These are phyloP conservation scores for Mycena rebaudengoi DNA, from an alignment of 768 basidiomycete genomes.

Conservation along the genomic window DNA sequence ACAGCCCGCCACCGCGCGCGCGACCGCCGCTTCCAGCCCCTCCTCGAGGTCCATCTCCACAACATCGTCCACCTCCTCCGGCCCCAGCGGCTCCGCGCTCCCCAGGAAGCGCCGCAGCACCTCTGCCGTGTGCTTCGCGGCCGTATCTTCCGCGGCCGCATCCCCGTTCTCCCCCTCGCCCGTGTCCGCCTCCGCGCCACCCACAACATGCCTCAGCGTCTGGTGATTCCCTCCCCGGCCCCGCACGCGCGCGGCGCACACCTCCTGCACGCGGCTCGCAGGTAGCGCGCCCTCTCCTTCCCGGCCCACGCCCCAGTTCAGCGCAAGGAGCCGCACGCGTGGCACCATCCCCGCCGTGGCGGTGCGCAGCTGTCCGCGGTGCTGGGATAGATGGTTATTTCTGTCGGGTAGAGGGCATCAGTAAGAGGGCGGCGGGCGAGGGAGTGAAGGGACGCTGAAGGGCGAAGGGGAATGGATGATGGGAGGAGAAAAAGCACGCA, in stretches of 20 bases:
- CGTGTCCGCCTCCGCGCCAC: conserved; percentile 67
- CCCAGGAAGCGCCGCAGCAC: conserved; percentile 83
- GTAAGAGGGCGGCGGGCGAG: background rate
- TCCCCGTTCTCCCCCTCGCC: background rate
- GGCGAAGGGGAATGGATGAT: conserved; percentile 6
- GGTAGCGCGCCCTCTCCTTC: conserved; percentile 64
- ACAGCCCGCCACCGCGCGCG: conserved; percentile 66
- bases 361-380: conserved; percentile 76
- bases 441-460: background rate
- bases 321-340: conserved; percentile 78
- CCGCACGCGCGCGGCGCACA: conserved; percentile 81
- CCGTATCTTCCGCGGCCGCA: conserved; percentile 38
- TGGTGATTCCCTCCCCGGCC: conserved; percentile 88
- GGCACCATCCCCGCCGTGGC: conserved; percentile 52
- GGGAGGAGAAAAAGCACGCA: conserved; percentile 40
- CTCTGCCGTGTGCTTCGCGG: no score
- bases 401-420: conserved; percentile 62
- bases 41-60: conserved; percentile 75
- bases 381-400: conserved; percentile 89
- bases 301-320: conserved; percentile 72
- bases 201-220: conserved; percentile 67
- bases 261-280: conserved; percentile 70
- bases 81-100: conserved; percentile 64
- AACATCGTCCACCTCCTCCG: conserved; percentile 68
- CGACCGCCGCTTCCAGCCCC: conserved; percentile 60